These are phyloP conservation scores for Pythium guiyangense DNA, from an alignment of 352 stramenopile species.

Conservation along the genomic window DNA sequence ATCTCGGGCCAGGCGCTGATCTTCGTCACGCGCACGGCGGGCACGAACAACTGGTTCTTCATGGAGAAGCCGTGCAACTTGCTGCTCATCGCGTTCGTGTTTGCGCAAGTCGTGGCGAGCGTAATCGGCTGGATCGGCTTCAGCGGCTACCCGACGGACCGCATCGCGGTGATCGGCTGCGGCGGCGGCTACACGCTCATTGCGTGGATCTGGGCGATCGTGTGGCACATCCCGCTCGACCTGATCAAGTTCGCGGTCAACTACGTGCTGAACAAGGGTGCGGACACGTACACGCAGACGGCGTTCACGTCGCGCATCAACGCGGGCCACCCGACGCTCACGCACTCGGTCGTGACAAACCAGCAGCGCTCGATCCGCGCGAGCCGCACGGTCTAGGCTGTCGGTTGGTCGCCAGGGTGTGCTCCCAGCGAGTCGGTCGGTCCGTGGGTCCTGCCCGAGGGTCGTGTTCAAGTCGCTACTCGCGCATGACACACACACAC, in stretches of 20 bases:
- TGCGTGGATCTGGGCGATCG: constrained; percentile 59
- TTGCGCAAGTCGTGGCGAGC: constrained; percentile 60
- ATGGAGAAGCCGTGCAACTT: constrained; percentile 59
- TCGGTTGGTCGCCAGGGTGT: neutral
- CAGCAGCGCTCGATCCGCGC: constrained; percentile 60
- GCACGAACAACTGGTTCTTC: constrained; percentile 78
- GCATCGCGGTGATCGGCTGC: constrained; percentile 61
- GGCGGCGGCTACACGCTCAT: constrained; percentile 59
- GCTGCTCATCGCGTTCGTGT: constrained; percentile 61
- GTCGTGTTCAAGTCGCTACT: too few species aligned
- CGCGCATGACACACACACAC: too few species aligned
- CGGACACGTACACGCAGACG: constrained; percentile 44
- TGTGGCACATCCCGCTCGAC: constrained; percentile 75
- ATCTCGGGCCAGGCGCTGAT: constrained; percentile 74
- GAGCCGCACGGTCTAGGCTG: constrained; percentile 52
- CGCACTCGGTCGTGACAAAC: constrained; percentile 55
- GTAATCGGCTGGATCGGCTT: constrained; percentile 68
- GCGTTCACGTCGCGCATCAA: constrained; percentile 77
- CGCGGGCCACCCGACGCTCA: constrained; percentile 60
- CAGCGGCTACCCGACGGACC: constrained; percentile 55
- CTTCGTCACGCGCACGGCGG: constrained; percentile 68
- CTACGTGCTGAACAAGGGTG: constrained; percentile 51
- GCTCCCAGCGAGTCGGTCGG: too few species aligned
- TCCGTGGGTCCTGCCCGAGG: too few species aligned
- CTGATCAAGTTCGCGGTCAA: constrained; percentile 71